These are phyloP conservation scores for Nicotiana tomentosiformis DNA, from an alignment of 257 asterid species.

Conservation along the genomic window DNA sequence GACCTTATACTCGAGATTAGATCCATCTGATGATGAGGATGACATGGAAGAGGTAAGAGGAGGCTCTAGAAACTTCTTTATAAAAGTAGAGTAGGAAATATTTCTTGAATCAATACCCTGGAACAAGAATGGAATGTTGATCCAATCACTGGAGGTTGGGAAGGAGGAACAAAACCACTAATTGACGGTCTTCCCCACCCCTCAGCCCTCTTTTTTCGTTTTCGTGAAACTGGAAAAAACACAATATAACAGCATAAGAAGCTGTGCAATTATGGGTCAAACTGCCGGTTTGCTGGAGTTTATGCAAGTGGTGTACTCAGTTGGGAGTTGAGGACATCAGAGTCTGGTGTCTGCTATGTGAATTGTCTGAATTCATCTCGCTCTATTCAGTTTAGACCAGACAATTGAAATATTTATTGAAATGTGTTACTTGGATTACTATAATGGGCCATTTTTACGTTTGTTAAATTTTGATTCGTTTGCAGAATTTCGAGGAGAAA, in stretches of 20 bases:
- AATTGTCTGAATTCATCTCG: neutral
- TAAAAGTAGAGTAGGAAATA: neutral
- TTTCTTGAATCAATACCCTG: neutral
- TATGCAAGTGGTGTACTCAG: neutral
- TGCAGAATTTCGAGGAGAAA: neutral
- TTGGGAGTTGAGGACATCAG: conserved; percentile 5
- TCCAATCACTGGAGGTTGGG: neutral
- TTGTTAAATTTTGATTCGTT: neutral
- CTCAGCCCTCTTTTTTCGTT: neutral
- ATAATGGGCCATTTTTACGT: neutral
- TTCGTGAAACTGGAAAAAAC: neutral
- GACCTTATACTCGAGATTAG: conserved; percentile 27
- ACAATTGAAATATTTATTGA: neutral
- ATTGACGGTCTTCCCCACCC: neutral
- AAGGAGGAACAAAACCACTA: neutral
- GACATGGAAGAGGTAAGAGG: conserved; percentile 26
- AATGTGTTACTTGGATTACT: neutral
- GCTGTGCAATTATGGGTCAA: neutral
- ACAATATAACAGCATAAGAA: neutral
- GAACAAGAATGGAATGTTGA: neutral
- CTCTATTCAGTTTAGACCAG: neutral
- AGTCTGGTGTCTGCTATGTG: neutral
- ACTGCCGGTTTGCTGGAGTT: neutral
- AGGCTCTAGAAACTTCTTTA: neutral
- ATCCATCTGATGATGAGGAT: conserved; percentile 32